Conservation (phyloP, 1,139 yeast genomes). For the Debaryomycetaceae sp. region DNA sequence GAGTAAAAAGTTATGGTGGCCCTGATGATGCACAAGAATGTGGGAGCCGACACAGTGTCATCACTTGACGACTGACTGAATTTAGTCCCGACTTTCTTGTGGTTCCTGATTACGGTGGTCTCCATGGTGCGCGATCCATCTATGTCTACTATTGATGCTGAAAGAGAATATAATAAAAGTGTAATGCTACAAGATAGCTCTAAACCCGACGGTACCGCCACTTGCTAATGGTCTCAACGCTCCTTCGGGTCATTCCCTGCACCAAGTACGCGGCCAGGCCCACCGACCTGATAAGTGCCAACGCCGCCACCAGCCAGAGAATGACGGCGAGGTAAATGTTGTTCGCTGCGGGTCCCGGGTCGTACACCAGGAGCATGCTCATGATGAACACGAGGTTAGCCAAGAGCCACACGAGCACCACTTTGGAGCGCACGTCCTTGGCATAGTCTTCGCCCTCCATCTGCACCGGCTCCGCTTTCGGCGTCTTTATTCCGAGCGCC, state of each 20-base stretch:
- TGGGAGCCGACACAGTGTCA: too few species aligned
- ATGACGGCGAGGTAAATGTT: conserved; percentile 76
- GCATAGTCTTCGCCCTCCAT: conserved; percentile 80
- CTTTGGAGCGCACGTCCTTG: conserved; percentile 86
- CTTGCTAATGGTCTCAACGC: conserved; percentile 32
- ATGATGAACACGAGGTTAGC: conserved; percentile 68
- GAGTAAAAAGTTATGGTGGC: too few species aligned
- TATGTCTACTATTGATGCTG: too few species aligned
- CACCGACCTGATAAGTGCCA: conserved; percentile 67
- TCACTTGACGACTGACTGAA: too few species aligned
- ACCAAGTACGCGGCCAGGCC: conserved; percentile 65
- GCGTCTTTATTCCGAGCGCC: conserved; percentile 34
- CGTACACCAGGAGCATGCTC: conserved; percentile 77
- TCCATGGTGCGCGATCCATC: too few species aligned
- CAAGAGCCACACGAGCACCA: conserved; percentile 86
- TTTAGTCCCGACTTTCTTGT: too few species aligned
- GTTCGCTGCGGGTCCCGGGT: conserved; percentile 41
- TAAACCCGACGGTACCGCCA: conserved; percentile 12
- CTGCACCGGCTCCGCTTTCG: conserved; percentile 22
- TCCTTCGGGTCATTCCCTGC: conserved; percentile 26
- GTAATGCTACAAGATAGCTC: too few species aligned
- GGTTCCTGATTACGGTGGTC: too few species aligned
- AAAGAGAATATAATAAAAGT: too few species aligned
- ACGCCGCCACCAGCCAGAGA: conserved; percentile 81
- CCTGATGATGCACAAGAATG: too few species aligned